These are phyloP conservation scores for Anacardium occidentale DNA, from an alignment of 345 rosid species.

Conservation along the genomic window DNA sequence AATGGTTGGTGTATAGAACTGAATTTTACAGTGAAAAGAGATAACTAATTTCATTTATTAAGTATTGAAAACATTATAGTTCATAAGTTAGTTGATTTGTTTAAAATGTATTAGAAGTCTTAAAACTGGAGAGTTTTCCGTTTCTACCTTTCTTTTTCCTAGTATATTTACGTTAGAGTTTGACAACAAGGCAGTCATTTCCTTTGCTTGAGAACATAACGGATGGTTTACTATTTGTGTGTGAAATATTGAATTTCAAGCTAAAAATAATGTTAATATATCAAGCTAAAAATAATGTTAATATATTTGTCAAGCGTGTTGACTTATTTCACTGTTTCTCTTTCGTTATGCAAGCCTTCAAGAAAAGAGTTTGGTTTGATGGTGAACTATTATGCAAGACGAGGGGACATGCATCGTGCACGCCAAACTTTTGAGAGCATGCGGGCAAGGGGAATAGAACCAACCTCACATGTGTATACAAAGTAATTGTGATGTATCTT, in stretches of 20 bases:
- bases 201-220: background rate
- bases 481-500: conserved; percentile 43
- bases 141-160: background rate
- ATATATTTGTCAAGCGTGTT: background rate
- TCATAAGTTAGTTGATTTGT: background rate
- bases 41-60: background rate
- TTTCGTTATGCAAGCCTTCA: conserved; percentile 61
- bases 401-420: conserved; percentile 96
- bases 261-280: background rate
- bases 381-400: conserved; percentile 90
- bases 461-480: conserved; percentile 84
- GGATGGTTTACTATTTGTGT: background rate
- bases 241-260: background rate
- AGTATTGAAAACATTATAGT: background rate
- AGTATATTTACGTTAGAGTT: background rate
- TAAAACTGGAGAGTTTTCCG: background rate
- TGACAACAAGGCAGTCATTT: background rate
- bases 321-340: background rate
- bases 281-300: background rate
- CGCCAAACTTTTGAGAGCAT: conserved; percentile 90
- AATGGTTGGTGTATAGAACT: background rate
- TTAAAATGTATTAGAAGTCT: background rate
- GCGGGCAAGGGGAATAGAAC: conserved; percentile 89
- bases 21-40: background rate
- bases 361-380: conserved; percentile 93